phyloP scores from a whole-genome alignment of 164 flowering plant species.

The Macadamia tetraphylla region DNA sequence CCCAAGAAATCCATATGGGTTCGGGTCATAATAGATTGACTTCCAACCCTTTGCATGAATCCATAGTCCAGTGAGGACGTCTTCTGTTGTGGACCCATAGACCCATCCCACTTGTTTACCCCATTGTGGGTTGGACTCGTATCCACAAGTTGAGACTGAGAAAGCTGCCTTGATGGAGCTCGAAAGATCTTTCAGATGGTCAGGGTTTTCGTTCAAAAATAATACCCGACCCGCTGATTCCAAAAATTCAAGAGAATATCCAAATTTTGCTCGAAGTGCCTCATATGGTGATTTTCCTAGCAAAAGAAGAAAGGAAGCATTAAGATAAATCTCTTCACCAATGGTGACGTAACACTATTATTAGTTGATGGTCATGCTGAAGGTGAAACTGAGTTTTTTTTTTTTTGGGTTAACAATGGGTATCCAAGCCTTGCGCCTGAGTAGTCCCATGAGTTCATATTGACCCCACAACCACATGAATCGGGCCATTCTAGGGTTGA shows the following conservation, averaged over 20 bases:
- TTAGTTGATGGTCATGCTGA: no score
- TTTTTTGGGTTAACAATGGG: no score
- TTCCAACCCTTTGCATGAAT: slow-evolving; percentile 55
- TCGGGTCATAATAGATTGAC: slow-evolving; percentile 18
- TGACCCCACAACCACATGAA: no score
- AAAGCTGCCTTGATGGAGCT: slow-evolving; percentile 30
- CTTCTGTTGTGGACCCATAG: slow-evolving; percentile 53
- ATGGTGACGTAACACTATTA: no score
- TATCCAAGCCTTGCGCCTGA: no score
- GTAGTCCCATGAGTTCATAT: no score
- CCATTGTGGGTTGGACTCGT: slow-evolving; percentile 48
- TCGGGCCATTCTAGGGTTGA: no score
- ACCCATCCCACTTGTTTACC: slow-evolving; percentile 57
- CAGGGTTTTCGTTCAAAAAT: slow-evolving; percentile 6
- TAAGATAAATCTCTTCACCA: no score
- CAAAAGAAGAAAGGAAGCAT: no score
- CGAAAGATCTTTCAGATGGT: slow-evolving; percentile 5
- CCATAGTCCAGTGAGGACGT: slow-evolving; percentile 40
- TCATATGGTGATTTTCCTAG: neutral
- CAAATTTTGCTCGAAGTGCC: slow-evolving; percentile 19
- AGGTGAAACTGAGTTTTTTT: no score
- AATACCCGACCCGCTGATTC: slow-evolving; percentile 22
- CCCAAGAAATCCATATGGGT: slow-evolving; percentile 50
- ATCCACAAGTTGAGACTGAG: slow-evolving; percentile 32
- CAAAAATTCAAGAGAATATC: slow-evolving; percentile 27